Base-by-base conservation (phyloP, 805 yeast species). In the Zygosaccharomyces bailii region DNA sequence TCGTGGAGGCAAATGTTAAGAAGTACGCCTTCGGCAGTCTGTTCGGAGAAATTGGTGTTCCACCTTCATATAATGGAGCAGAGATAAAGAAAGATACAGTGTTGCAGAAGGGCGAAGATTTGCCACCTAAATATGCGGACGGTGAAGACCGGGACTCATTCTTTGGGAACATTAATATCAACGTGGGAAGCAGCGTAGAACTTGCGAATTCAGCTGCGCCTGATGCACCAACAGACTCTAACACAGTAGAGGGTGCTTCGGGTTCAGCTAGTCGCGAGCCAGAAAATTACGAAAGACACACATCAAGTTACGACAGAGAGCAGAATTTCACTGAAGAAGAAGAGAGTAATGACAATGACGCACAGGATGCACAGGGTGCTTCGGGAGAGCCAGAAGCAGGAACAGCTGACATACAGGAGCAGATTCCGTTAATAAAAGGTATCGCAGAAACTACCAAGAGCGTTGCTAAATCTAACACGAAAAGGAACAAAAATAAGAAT, bases 1-100 rank as follows among this genome's bases (percentile, higher is more conserved):
- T 80, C 57, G 84, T 86, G 39, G 93, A 86, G 60, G 95, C 82
- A 0, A 86, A 86, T 64, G 90, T 86, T 18, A 85, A 86, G 57
- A 85, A 83, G 59, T 86, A 91, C 86, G 89, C 89, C 11, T 84
- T 81, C 64, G 95, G 62, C 19, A 55, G 66, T 23, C 60, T 64
- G 3, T 61, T 49, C 49, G 75, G 75, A 4, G 70, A 67, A 2
- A 70, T 71, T 48, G 75, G 75, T 5, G 60, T 70, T 10, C 75
- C 75, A 4, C 75, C 75, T 4, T 63, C 73, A 2, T 71, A 70
- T 51, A 62, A 61, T 37, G 76, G 75, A 2, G 64, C 63, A 44
- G 68, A 67, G 39, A 56, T 56, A 38, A 62, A 62, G 21, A 61
- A 61, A 13, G 88, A 84, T 53, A 70, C 75, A 18, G 66, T 84